Evolutionary conservation across 1,284 basidiomycete genomes (phyloP), one percentile per base, ranked within the genome.

Genomic region (Sanguinoderma infundibulare): DNA sequence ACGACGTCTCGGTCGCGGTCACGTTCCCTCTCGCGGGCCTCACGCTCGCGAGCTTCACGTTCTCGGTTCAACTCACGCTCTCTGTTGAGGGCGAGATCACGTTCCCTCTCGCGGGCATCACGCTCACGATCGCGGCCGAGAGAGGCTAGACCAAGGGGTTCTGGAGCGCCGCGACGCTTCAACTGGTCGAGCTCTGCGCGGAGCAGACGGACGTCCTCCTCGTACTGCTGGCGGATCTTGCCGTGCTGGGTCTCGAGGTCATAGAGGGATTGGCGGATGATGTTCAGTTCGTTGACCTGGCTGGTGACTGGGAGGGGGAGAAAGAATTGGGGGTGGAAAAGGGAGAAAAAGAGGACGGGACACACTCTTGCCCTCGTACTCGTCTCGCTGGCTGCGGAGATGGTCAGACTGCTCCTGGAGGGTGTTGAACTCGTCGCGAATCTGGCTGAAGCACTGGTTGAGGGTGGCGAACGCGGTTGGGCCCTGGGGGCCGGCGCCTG

Each of bases 361-460:
- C 85, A 63, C 68, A 95, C 95, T 84, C 82, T 96, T 94, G 17
- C 83, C 82, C 75, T 98, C 96, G 74, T 91, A 93, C 64, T 98
- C 96, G 71, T 98, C 96, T 59, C 94, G 81, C 78, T 97, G 94
- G 36, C 78, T 82, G 65, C 94, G 87, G 71, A 93, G 81, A 30
- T 85, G 72, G 22, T 78, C 80, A 54, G 91, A 80, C 74, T 98
- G 95, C 62, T 84, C 81, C 15, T 86, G 81, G 62, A 96, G 79
- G 55, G 81, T 79, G 62, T 98, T 96, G 72, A 95, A 96, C 79
- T 98, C 96, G 58, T 89, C 86, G 67, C 91, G 86, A 72, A 98
- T 90, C 63, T 85, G 81, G 56, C 97, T 95, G 67, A 98, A 87
- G 36, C 90, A 85, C 62, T 96, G 94, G 62, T 86, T 86, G 66